A percentile compares a stretch with the other conserved stretches of the same genome.
These are phyloP conservation scores for Penicillium subrubescens DNA, from an alignment of 495 filamentous ascomycete genomes.

Conservation along the genomic window DNA sequence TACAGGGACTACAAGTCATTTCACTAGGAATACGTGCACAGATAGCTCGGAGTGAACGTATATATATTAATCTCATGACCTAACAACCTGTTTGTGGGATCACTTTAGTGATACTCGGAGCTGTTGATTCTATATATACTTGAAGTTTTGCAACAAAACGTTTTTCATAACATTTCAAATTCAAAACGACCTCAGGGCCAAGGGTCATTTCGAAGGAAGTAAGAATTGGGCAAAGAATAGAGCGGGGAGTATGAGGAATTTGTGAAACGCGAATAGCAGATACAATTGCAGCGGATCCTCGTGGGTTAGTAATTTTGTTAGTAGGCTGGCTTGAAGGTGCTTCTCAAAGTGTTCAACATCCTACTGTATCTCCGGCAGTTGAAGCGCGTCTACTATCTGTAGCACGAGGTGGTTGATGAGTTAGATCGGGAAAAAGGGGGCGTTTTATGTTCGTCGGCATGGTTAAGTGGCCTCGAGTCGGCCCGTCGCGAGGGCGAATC, in stretches of 20 bases:
- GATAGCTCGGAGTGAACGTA: background rate
- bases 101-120: constrained; percentile 1
- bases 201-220: background rate
- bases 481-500: too few species aligned
- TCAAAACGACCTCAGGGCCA: constrained; percentile 1
- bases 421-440: too few species aligned
- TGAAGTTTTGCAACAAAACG: constrained; percentile 1
- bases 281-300: background rate
- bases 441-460: too few species aligned
- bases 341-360: too few species aligned
- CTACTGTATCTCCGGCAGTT: too few species aligned
- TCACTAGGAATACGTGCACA: background rate
- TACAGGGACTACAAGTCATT: constrained; percentile 1
- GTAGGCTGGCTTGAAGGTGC: too few species aligned
- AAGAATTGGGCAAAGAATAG: constrained; percentile 1
- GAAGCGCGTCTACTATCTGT: too few species aligned
- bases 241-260: constrained; percentile 1
- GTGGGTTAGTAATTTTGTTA: too few species aligned
- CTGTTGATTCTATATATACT: background rate
- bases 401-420: too few species aligned
- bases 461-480: too few species aligned
- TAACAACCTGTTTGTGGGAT: background rate
- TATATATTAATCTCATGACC: constrained; percentile 1
- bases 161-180: background rate
- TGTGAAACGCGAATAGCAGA: constrained; percentile 1